These are phyloP conservation scores for Globisporangium emineosum DNA, from an alignment of 352 stramenopile genomes.

Conservation along the genomic window DNA sequence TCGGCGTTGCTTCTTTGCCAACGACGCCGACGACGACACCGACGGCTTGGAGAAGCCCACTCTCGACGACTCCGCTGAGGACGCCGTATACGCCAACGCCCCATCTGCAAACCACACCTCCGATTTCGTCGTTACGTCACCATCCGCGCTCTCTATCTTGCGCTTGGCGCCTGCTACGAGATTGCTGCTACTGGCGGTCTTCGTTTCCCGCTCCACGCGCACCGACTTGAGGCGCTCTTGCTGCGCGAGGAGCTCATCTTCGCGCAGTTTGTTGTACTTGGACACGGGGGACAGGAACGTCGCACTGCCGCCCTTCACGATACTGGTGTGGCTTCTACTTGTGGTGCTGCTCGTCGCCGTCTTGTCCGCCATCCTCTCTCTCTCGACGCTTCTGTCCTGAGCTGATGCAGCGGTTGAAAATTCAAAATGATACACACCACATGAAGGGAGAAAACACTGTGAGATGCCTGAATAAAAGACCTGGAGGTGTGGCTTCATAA, in stretches of 20 bases:
- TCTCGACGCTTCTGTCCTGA: background rate
- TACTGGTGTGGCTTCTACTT: background rate
- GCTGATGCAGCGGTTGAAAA: background rate
- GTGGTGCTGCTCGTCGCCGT: background rate
- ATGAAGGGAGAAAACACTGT: background rate
- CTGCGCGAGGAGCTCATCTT: slow-evolving; percentile 24
- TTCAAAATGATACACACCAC: slow-evolving; percentile 1
- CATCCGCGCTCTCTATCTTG: slow-evolving; percentile 18
- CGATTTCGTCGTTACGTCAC: background rate
- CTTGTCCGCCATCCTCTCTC: background rate
- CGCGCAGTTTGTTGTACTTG: slow-evolving; percentile 25
- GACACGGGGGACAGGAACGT: slow-evolving; percentile 33
- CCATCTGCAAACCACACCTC: slow-evolving; percentile 12
- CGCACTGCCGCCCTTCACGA: background rate
- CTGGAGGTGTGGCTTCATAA: too few species aligned
- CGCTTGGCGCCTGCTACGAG: slow-evolving; percentile 22
- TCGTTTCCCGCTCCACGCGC: slow-evolving; percentile 4
- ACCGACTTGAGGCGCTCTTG: slow-evolving; percentile 27
- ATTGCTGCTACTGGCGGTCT: slow-evolving; percentile 10
- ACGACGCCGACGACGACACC: slow-evolving; percentile 3
- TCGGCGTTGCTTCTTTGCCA: slow-evolving; percentile 17
- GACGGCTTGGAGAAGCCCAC: slow-evolving; percentile 9
- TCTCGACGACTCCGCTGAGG: background rate
- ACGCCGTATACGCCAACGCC: background rate
- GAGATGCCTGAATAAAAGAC: background rate